Evolutionary conservation across 75 land plant genomes (phyloP).

Genomic region (Larix kaempferi): DNA sequence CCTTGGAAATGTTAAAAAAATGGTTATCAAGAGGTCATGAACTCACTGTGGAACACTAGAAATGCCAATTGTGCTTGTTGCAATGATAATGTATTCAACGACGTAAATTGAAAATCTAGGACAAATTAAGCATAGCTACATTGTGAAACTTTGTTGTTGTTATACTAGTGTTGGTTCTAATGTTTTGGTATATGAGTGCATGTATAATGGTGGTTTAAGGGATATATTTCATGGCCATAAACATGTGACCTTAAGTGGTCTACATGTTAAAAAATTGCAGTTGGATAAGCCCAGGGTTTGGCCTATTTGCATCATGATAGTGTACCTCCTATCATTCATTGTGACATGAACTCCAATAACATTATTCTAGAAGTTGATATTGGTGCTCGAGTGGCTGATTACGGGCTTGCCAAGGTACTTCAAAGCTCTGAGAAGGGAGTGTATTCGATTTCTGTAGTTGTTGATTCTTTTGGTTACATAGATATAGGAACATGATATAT

Average conservation of each 20-base stretch:
- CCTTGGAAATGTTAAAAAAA: constrained; percentile 8
- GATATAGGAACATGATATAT: constrained; percentile 50
- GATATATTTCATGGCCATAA: constrained; percentile 36
- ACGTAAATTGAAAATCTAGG: constrained; percentile 77
- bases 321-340: constrained; percentile 72
- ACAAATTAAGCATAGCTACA: constrained; percentile 78
- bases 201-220: too few species aligned
- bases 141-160: constrained; percentile 84
- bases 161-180: constrained; percentile 51
- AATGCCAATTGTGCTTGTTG: constrained; percentile 40
- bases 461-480: constrained; percentile 87
- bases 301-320: constrained; percentile 86
- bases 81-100: constrained; percentile 69
- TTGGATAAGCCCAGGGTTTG: constrained; percentile 78
- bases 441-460: constrained; percentile 67
- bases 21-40: constrained; percentile 17
- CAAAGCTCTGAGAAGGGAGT: constrained; percentile 20
- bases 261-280: constrained; percentile 58
- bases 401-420: constrained; percentile 65
- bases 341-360: constrained; percentile 59
- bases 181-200: constrained; percentile 81
- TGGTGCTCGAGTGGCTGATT: constrained; percentile 71
- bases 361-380: constrained; percentile 63
- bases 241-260: constrained; percentile 55
- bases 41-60: constrained; percentile 15